Base-by-base conservation (phyloP, 495 filamentous ascomycete species). In the Acidomyces sp. region DNA sequence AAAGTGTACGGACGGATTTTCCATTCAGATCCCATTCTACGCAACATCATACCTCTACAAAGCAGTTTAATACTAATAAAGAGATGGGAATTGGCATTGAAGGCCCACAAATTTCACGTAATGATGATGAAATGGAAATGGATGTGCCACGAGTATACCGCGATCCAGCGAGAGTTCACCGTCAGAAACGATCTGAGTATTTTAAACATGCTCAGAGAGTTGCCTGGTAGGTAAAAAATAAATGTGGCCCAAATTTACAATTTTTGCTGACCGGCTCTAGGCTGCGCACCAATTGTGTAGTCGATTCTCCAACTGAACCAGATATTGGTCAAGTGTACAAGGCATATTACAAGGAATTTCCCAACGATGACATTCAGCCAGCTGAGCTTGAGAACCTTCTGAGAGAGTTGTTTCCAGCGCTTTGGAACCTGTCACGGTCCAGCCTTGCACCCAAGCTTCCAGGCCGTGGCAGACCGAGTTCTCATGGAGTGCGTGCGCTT, bases 111-210 rank as follows among this genome's bases (percentile, higher is more conserved):
- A 28, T 19, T 19, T 15, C 26, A 4, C 13, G 11, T 29, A 27
- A 11, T 16, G 19, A 32, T 11, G 45, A 48, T 2, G 45, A 43
- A 4, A 47, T 47, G 28, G 44, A 41, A 19, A 19, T 41, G 30
- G 29, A 22, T 22, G 45, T 48, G 7, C 45, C 45, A 4, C 21
- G 45, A 24, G 12, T 39, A 11, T 18, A 42, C 13, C 23, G 25
- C 13, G 45, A 48, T 23, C 46, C 46, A 16, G 34, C 23, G 4
- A 1, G 22, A 5, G 26, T 21, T 9, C 41, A 45, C n/a, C 34
- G 46, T 5, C 20, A 44, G 16, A 24, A 29, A 20, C 39, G 41
- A 7, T 15, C 30, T 3, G 33, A 49, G 19, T 33, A 40, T 35
- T 30, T 40, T 15, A 20, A 24, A 3, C 9, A n/a, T 9, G 21